A percentile compares a stretch with the other conserved stretches of the same genome.
phyloP scores from a whole-genome alignment of 164 flowering plant species.

The Akebia trifoliata region DNA sequence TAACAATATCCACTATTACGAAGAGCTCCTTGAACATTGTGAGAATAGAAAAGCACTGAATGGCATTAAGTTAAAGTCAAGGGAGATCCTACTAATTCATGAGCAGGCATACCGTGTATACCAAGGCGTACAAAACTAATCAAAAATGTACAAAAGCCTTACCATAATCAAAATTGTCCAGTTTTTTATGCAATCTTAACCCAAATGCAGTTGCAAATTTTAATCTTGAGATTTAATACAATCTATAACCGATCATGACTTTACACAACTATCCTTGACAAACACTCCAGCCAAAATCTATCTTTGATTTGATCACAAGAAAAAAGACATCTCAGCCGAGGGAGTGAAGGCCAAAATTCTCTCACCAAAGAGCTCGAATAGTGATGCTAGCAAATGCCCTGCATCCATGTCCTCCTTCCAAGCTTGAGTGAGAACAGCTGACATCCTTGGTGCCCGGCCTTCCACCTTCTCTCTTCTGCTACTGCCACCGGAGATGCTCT shows the following conservation, averaged over 20 bases:
- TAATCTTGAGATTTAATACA: too few species aligned
- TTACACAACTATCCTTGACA: not conserved
- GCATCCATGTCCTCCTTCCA: constrained; percentile 71
- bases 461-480: constrained; percentile 32
- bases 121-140: too few species aligned
- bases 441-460: constrained; percentile 25
- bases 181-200: too few species aligned
- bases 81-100: too few species aligned
- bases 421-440: constrained; percentile 49
- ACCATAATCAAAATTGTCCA: too few species aligned
- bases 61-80: too few species aligned
- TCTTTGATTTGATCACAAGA: constrained; percentile 36
- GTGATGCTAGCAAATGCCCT: constrained; percentile 47
- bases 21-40: too few species aligned
- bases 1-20: too few species aligned
- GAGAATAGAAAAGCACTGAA: too few species aligned
- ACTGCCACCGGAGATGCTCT: constrained; percentile 27
- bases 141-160: too few species aligned
- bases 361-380: constrained; percentile 68
- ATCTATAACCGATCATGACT: not conserved
- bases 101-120: too few species aligned
- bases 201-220: too few species aligned
- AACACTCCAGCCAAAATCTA: not conserved
- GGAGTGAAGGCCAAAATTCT: constrained; percentile 61
- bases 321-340: constrained; percentile 50